phyloP scores from a whole-genome alignment of 2,329 filamentous ascomycete species.

The Lecanicillium sp. region DNA sequence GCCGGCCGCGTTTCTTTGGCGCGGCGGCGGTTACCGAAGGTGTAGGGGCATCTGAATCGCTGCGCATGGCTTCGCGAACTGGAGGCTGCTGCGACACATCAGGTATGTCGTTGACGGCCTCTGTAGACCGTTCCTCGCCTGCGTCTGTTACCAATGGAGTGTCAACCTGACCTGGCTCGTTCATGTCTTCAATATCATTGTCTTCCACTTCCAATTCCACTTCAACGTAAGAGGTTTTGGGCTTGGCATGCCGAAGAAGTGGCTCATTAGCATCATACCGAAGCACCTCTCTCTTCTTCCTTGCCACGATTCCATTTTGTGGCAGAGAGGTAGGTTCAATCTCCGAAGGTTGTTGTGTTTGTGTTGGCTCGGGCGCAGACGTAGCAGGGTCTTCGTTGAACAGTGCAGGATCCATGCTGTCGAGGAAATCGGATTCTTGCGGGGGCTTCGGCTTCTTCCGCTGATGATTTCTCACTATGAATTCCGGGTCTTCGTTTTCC shows the following conservation, averaged over 20 bases:
- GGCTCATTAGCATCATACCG: constrained; percentile 41
- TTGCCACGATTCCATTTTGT: constrained; percentile 17
- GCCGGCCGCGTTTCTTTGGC: constrained; percentile 19
- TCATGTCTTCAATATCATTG: constrained; percentile 26
- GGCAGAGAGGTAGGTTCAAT: constrained; percentile 15
- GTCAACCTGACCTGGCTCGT: background rate
- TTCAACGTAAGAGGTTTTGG: constrained; percentile 45
- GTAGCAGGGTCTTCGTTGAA: constrained; percentile 26
- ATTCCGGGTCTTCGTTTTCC: constrained; percentile 51
- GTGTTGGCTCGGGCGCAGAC: constrained; percentile 17
- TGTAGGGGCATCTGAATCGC: too few relatives aligned
- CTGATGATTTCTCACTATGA: constrained; percentile 36
- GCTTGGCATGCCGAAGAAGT: constrained; percentile 46
- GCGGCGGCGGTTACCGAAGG: constrained; percentile 3
- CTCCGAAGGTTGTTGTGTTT: constrained; percentile 1
- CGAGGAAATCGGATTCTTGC: constrained; percentile 26
- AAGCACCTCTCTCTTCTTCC: constrained; percentile 18
- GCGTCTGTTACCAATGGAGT: background rate
- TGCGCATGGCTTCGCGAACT: too few relatives aligned
- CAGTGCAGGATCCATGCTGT: constrained; percentile 49
- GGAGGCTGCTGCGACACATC: too few relatives aligned
- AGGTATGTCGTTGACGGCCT: background rate
- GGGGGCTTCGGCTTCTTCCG: constrained; percentile 32
- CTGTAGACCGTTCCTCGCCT: background rate
- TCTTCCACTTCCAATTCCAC: constrained; percentile 43